phyloP scores from a whole-genome alignment of 495 filamentous ascomycete genomes.

The Aspergillus mulundensis region DNA sequence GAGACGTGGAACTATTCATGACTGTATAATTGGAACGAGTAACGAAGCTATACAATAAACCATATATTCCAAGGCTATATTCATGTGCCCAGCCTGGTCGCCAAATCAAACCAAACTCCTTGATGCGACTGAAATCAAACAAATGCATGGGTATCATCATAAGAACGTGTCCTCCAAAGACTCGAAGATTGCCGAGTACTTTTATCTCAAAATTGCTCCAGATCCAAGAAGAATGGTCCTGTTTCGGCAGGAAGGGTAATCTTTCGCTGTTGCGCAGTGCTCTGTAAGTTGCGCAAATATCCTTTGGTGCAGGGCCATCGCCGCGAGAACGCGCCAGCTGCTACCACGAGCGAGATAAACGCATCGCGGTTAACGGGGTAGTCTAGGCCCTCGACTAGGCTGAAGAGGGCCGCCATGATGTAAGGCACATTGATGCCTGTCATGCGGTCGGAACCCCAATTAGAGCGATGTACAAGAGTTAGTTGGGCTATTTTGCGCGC shows the following conservation, averaged over 20 bases:
- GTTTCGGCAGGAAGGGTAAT: constrained; percentile 26
- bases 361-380: constrained; percentile 23
- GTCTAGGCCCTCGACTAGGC: constrained; percentile 25
- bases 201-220: constrained; percentile 4
- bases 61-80: neutral
- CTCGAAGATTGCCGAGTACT: no score
- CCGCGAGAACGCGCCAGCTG: constrained; percentile 23
- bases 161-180: neutral
- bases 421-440: constrained; percentile 25
- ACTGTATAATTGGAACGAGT: neutral
- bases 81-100: neutral
- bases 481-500: constrained; percentile 22
- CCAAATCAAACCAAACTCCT: constrained; percentile 3
- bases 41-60: no score
- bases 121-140: neutral
- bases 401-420: constrained; percentile 29
- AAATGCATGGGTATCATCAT: constrained; percentile 2
- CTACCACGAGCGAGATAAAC: constrained; percentile 24
- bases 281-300: constrained; percentile 24
- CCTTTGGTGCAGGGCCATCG: constrained; percentile 29
- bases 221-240: constrained; percentile 20
- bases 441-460: constrained; percentile 27
- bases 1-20: neutral
- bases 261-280: constrained; percentile 23
- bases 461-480: constrained; percentile 19